These are phyloP conservation scores for Lumnitzera littorea DNA, from an alignment of 345 rosid genomes.

Conservation along the genomic window DNA sequence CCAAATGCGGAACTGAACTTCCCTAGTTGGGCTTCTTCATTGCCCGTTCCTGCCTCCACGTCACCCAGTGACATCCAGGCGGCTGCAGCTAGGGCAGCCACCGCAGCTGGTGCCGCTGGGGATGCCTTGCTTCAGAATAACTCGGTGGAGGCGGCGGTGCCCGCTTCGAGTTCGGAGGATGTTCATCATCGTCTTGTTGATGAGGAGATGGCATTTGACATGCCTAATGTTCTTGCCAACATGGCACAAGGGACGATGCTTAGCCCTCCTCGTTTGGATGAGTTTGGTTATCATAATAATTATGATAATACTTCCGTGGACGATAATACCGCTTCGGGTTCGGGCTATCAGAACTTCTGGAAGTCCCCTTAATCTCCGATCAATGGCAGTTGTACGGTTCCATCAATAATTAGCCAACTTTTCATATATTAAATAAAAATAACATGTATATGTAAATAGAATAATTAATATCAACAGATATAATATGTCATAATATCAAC, in stretches of 20 bases:
- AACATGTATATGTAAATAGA: no score
- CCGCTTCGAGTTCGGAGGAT: not conserved
- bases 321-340: not conserved
- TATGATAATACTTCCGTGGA: not conserved
- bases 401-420: no score
- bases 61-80: constrained; percentile 14
- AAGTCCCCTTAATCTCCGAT: constrained; percentile 3
- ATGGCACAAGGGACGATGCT: constrained; percentile 99
- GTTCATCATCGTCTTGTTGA: constrained; percentile 38
- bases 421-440: no score
- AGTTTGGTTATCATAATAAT: not conserved
- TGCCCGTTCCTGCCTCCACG: constrained; percentile 13
- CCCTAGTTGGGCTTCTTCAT: constrained; percentile 8
- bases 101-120: constrained; percentile 14
- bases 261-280: constrained; percentile 68
- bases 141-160: not conserved
- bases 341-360: constrained; percentile 12
- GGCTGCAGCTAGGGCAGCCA: constrained; percentile 16
- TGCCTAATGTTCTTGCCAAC: constrained; percentile 68
- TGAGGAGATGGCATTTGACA: constrained; percentile 81
- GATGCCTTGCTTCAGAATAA: constrained; percentile 7
- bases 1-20: constrained; percentile 18
- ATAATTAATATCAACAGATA: no score
- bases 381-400: no score
- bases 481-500: no score